Evolutionary conservation across 768 basidiomycete genomes (phyloP).

Genomic region (Cystobasidium onofrii): DNA sequence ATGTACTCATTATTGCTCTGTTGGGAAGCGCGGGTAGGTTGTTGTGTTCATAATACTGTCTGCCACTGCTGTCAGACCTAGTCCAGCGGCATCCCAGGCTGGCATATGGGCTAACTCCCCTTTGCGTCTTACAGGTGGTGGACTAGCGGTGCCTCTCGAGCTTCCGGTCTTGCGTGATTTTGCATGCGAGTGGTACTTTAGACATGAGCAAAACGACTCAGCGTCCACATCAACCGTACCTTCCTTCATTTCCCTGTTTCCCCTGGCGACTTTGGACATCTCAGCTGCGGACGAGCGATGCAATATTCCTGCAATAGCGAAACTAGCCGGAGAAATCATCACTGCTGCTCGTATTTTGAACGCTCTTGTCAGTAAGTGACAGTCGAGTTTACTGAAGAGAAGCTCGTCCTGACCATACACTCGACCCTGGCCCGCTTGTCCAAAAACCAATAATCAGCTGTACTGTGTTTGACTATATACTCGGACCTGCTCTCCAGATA

Average conservation of each 20-base stretch:
- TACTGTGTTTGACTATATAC: constrained; percentile 26
- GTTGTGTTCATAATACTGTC: background rate
- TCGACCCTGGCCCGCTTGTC: no score
- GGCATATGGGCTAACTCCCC: background rate
- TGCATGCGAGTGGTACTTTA: constrained; percentile 24
- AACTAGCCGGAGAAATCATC: constrained; percentile 27
- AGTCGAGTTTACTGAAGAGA: no score
- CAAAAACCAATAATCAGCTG: background rate
- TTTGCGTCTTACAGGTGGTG: constrained; percentile 3
- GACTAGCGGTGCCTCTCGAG: constrained; percentile 17
- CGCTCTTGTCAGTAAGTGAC: constrained; percentile 22
- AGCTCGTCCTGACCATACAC: background rate
- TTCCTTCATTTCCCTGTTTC: background rate
- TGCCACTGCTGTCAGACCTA: background rate
- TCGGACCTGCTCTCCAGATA: constrained; percentile 22
- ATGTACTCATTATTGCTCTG: constrained; percentile 26
- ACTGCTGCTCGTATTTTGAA: constrained; percentile 15
- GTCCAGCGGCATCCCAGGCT: background rate
- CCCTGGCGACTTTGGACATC: background rate
- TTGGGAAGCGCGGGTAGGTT: constrained; percentile 13
- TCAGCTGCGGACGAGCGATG: background rate
- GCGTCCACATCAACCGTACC: background rate
- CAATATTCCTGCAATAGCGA: constrained; percentile 20
- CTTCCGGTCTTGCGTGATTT: constrained; percentile 24
- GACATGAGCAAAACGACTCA: background rate